phyloP scores from a whole-genome alignment of 805 yeast genomes.

The Middelhovenomyces tepae region DNA sequence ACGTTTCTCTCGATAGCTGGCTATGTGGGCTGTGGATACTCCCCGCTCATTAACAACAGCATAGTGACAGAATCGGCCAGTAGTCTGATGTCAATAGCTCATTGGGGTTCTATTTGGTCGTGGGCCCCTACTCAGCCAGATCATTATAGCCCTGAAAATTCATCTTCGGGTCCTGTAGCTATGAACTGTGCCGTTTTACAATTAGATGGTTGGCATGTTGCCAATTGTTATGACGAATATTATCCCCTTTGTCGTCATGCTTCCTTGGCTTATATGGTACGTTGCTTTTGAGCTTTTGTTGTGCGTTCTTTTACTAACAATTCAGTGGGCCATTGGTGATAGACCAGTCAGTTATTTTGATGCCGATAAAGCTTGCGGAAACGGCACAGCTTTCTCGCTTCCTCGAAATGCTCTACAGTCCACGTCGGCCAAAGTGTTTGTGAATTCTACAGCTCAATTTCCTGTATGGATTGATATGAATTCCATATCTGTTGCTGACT shows the following conservation, averaged over 20 bases:
- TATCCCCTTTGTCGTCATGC: conserved; percentile 48
- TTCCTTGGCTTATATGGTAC: conserved; percentile 28
- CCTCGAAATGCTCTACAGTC: conserved; percentile 48
- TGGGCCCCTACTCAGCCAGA: conserved; percentile 60
- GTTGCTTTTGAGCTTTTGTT: neutral
- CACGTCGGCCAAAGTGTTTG: conserved; percentile 15
- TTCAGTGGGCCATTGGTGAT: conserved; percentile 25
- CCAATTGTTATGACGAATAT: conserved; percentile 51
- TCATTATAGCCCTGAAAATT: conserved; percentile 9
- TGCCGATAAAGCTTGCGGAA: conserved; percentile 20
- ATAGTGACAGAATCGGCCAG: conserved; percentile 16
- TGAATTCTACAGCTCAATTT: conserved; percentile 9
- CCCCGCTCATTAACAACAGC: conserved; percentile 47
- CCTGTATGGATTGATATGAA: conserved; percentile 77
- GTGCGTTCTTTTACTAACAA: neutral
- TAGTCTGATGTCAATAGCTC: conserved; percentile 15
- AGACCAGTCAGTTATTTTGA: conserved; percentile 27
- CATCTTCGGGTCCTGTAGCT: conserved; percentile 24
- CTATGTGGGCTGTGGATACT: conserved; percentile 48
- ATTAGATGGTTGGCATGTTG: conserved; percentile 50
- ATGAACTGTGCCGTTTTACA: conserved; percentile 38
- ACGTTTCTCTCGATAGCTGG: conserved; percentile 30
- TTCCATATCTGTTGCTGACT: conserved; percentile 59
- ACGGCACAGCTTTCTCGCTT: conserved; percentile 29
- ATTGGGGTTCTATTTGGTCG: conserved; percentile 49